Base-by-base conservation (phyloP, 2,329 filamentous ascomycete genomes). In the Hypoxylon sp. region DNA sequence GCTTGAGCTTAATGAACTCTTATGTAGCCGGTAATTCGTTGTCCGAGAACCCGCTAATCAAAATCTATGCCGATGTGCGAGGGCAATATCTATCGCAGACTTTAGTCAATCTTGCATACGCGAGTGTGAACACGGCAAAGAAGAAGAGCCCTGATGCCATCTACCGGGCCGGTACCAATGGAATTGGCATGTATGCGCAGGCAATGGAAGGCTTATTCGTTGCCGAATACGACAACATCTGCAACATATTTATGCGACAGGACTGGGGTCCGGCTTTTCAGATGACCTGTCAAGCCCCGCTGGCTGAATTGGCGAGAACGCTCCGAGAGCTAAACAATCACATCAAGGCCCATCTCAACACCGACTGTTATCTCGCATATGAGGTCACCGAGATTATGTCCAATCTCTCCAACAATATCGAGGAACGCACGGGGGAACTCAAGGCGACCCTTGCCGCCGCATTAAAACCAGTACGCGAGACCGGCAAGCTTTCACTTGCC, bases 351-450 rank as follows among this genome's bases (percentile, higher is more conserved):
- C 94, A 98, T 76, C 83, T 98, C 42, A 88, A 90, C 72, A 97
- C 93, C 0, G 96, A 99, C 79, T 98, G 95, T 80, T 98, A 93
- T 78, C 87, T 99, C 53, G 94, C 94, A 6, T 99, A 97, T 78
- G 96, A 99, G 78, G 93, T 98, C 32, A 93, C 97, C 32, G 95
- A 97, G 75, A 93, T 98, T 67, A 89, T 98, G 51, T 92, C 93
- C 0, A 87, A 87, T 11, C 85, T 97, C 52, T 94, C 93, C 2
- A 91, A 90, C 62, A 90, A 91, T 42, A 83, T 99, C 3, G 95
- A 97, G 70, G 87, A 88, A 3, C 90, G 91, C 68, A 97, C 94
- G 0, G 93, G 93, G 1, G 93, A 97, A 75, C 85, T 98, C 64
- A 97, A 97, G 78, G 85, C 88, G 31, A 88, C 93, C 5, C 88